Conservation (phyloP, 257 asterid species). For the Dorcoceras hygrometricum region DNA sequence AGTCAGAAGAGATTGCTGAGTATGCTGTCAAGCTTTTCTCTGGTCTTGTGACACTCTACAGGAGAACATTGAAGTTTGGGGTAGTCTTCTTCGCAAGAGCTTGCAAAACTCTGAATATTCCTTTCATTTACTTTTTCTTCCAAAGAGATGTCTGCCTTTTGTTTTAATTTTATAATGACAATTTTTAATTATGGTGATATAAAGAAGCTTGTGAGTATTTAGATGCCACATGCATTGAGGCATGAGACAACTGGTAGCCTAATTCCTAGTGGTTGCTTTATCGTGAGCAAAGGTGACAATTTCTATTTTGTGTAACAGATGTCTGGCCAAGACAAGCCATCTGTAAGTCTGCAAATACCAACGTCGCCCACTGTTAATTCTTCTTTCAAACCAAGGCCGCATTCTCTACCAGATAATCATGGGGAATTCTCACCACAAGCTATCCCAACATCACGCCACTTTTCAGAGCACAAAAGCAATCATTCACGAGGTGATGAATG, state of each 20-base stretch:
- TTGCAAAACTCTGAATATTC: background rate
- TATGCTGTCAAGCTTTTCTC: constrained; percentile 94
- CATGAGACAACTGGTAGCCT: constrained; percentile 21
- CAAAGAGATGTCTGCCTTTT: background rate
- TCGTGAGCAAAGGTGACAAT: constrained; percentile 21
- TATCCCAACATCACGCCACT: constrained; percentile 40
- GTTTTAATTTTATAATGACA: background rate
- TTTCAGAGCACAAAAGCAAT: constrained; percentile 46
- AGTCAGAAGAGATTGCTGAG: constrained; percentile 79
- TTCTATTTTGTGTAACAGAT: constrained; percentile 50
- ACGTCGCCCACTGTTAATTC: constrained; percentile 33
- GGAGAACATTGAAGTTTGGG: constrained; percentile 71
- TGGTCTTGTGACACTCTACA: constrained; percentile 76
- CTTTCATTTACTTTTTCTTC: background rate
- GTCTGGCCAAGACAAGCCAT: constrained; percentile 76
- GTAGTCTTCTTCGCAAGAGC: constrained; percentile 33
- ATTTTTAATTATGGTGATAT: constrained; percentile 30
- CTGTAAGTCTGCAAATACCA: constrained; percentile 34
- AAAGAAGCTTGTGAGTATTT: constrained; percentile 23
- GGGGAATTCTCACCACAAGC: constrained; percentile 47
- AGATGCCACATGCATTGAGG: constrained; percentile 31
- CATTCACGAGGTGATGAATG: constrained; percentile 54
- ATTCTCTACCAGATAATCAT: constrained; percentile 37
- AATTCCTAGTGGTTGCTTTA: constrained; percentile 4
- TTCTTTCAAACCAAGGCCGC: constrained; percentile 54